Percentiles rank a stretch among this genome's conserved stretches.
Conservation (phyloP, 805 yeast species). For the Lipomyces kockii region DNA sequence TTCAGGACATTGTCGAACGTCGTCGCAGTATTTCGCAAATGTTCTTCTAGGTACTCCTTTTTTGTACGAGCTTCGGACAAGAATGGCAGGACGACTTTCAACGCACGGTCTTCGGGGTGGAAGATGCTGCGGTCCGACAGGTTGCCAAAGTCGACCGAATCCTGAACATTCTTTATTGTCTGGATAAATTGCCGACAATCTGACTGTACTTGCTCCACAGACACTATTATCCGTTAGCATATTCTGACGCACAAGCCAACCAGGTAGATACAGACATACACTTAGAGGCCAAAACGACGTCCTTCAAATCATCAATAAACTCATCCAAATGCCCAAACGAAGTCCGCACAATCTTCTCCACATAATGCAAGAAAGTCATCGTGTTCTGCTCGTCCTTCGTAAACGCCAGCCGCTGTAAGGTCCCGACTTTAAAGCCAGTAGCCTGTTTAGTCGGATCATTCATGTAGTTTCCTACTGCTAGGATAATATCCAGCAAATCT, state of each 20-base stretch:
- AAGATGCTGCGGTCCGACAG: constrained; percentile 75
- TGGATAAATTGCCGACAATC: constrained; percentile 71
- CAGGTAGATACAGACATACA: constrained; percentile 29
- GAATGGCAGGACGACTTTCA: constrained; percentile 63
- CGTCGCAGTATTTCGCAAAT: constrained; percentile 61
- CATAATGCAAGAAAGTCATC: constrained; percentile 88
- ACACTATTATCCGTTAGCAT: constrained; percentile 45
- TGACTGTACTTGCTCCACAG: constrained; percentile 76
- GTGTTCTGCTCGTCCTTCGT: constrained; percentile 88
- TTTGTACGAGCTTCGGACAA: constrained; percentile 78
- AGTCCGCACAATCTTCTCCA: constrained; percentile 83
- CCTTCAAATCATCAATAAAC: constrained; percentile 72
- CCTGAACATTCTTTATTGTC: constrained; percentile 68
- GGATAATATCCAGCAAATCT: constrained; percentile 77
- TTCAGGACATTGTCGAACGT: constrained; percentile 76
- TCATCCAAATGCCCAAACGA: constrained; percentile 77
- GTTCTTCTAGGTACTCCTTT: constrained; percentile 65
- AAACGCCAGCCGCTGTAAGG: constrained; percentile 86
- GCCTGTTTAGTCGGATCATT: constrained; percentile 92
- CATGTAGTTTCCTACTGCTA: constrained; percentile 95
- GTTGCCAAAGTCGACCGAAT: constrained; percentile 80
- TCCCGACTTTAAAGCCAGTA: constrained; percentile 84
- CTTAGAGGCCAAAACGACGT: constrained; percentile 65
- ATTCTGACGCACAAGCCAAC: background rate
- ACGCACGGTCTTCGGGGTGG: constrained; percentile 82